phyloP scores from a whole-genome alignment of 768 basidiomycete genomes.

The Tephrocybe rancida region DNA sequence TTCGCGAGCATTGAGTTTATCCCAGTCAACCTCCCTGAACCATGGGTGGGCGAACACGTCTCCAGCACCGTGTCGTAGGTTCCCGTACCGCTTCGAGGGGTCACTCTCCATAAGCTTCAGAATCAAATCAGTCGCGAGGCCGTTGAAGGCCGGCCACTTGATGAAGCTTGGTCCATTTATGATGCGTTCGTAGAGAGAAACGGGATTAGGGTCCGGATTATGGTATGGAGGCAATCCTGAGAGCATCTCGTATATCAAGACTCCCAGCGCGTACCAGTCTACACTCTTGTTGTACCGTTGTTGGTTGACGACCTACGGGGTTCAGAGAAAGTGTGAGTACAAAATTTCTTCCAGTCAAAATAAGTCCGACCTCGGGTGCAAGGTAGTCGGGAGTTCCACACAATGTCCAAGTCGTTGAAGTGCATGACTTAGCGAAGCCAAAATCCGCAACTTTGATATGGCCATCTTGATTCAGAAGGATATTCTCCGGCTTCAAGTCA shows the following conservation, averaged over 20 bases:
- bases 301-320: slow-evolving; percentile 68
- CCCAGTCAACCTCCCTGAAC: slow-evolving; percentile 96
- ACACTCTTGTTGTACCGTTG: slow-evolving; percentile 94
- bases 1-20: slow-evolving; percentile 74
- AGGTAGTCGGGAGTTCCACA: slow-evolving; percentile 97
- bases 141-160: slow-evolving; percentile 78
- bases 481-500: slow-evolving; percentile 97
- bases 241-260: slow-evolving; percentile 97
- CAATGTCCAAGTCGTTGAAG: slow-evolving; percentile 90
- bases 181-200: slow-evolving; percentile 92
- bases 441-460: slow-evolving; percentile 98
- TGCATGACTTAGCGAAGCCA: slow-evolving; percentile 91
- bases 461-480: slow-evolving; percentile 90
- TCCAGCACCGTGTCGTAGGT: slow-evolving; percentile 82
- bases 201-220: slow-evolving; percentile 80
- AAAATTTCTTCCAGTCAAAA: not conserved
- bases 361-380: slow-evolving; percentile 76
- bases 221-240: slow-evolving; percentile 96
- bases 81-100: slow-evolving; percentile 87
- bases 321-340: slow-evolving; percentile 16
- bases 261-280: slow-evolving; percentile 98
- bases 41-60: slow-evolving; percentile 94
- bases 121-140: slow-evolving; percentile 85
- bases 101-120: slow-evolving; percentile 89
- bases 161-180: slow-evolving; percentile 72